Percentiles rank a stretch among this genome's conserved stretches.
These are phyloP conservation scores for Rhizopogon vinicolor DNA, from an alignment of 768 basidiomycete genomes.

Conservation along the genomic window DNA sequence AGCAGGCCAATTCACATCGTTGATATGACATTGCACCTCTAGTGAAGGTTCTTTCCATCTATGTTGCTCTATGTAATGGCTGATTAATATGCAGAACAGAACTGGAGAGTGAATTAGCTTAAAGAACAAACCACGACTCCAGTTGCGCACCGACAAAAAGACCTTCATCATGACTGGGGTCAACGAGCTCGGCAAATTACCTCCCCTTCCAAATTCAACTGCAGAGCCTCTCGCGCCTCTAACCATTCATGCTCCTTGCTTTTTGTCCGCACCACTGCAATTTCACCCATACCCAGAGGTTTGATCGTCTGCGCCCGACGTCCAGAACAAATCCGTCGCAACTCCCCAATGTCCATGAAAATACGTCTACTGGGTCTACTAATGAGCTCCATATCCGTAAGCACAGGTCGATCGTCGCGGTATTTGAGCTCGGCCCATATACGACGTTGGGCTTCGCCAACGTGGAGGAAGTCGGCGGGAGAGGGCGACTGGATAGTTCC, in stretches of 20 bases:
- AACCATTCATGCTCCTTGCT: conserved; percentile 76
- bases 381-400: conserved; percentile 75
- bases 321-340: conserved; percentile 77
- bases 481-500: conserved; percentile 65
- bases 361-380: conserved; percentile 81
- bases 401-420: conserved; percentile 82
- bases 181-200: conserved; percentile 77
- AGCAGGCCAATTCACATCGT: too few species aligned
- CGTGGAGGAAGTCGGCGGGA: conserved; percentile 56
- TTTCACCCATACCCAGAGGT: conserved; percentile 89
- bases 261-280: conserved; percentile 77
- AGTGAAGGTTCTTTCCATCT: background rate
- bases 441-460: conserved; percentile 61
- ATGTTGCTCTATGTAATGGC: background rate
- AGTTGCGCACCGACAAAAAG: background rate
- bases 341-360: conserved; percentile 68
- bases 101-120: background rate
- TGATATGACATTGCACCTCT: too few species aligned
- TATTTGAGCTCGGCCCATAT: conserved; percentile 97
- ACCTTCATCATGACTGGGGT: background rate
- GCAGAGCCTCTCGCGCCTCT: conserved; percentile 89
- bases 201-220: conserved; percentile 76
- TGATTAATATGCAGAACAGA: background rate
- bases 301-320: conserved; percentile 74
- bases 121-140: background rate